Evolutionary conservation across 208 protist genomes (phyloP), one percentile per base, ranked within the genome.

Genomic region (Leishmania major): DNA sequence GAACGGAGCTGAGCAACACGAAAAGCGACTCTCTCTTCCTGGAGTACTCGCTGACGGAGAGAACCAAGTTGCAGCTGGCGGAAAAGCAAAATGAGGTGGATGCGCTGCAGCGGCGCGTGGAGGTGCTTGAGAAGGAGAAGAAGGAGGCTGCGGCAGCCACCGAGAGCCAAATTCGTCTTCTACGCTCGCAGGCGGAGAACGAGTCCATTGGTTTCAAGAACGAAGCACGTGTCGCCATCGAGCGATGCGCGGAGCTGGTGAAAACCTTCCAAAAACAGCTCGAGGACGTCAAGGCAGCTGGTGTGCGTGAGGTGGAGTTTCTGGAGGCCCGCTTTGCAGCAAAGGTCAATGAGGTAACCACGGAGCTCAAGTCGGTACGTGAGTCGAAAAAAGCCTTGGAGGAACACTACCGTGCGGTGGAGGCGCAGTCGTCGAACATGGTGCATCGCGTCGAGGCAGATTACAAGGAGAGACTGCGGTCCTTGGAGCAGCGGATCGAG

Each of bases 1-100:
- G 93, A 37, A 96, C 91, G 7, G 88, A 98, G 72, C 87, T 98
- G 1, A 91, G 93, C 62, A 98, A 96, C 83, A 91, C 87, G 0
- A 88, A 90, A 64, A 91, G 90, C 75, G 93, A 97, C 75, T 77
- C 87, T n/a, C 89, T 90, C 66, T 92, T 89, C 74, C 35, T 93
- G 10, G 91, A 98, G 84, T 96, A 86, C 85, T 81, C 89, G 7
- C 57, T 92, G 4, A 86, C 59, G 35, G 90, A 96, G 76, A 85
- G 93, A 78, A 76, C 87, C 28, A 91, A 92, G 72, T 78, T 75
- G 35, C 82, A 91, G 28, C 35, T 91, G 19, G 78, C 77, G 40
- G 90, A 93, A 69, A 91, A 95, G 78, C 82, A 94, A 35, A 78
- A 55, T 4, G 84, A 83, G 35, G 78, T 95, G 17, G 78, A 80